phyloP scores from a whole-genome alignment of 2,329 filamentous ascomycete species.

The Colletotrichum sp. region DNA sequence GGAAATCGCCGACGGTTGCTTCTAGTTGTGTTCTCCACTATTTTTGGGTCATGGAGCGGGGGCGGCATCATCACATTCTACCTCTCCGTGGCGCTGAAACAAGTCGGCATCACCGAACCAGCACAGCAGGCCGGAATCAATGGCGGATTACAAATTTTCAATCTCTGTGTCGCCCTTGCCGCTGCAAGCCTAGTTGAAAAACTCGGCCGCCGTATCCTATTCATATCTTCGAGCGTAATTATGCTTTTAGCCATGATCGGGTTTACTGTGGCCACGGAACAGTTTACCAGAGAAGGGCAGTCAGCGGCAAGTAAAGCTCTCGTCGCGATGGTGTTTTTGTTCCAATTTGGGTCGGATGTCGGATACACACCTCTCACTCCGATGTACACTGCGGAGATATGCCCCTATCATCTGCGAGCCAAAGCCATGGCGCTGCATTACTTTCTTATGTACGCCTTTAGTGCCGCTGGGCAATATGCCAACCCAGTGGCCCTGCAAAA shows the following conservation, averaged over 20 bases:
- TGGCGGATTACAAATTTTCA: conserved; percentile 31
- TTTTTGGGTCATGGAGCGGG: conserved; percentile 29
- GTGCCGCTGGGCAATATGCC: background rate
- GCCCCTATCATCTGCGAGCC: background rate
- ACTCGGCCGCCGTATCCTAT: conserved; percentile 27
- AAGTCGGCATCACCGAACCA: conserved; percentile 24
- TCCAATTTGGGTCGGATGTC: background rate
- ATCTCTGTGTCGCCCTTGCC: conserved; percentile 26
- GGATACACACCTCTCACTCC: background rate
- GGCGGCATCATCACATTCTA: conserved; percentile 35
- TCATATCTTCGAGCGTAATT: conserved; percentile 24
- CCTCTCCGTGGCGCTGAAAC: conserved; percentile 16
- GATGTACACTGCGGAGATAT: background rate
- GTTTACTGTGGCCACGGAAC: conserved; percentile 36
- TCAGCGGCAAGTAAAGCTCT: conserved; percentile 25
- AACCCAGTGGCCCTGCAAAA: background rate
- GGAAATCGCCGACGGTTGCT: background rate
- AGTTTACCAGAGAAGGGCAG: conserved; percentile 29
- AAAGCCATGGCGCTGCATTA: background rate
- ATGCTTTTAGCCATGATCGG: conserved; percentile 36
- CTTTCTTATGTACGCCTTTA: background rate
- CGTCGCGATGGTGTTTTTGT: background rate
- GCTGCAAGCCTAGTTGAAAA: conserved; percentile 30
- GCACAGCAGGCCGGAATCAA: conserved; percentile 28
- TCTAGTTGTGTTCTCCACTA: background rate